Evolutionary conservation across 305 asterid genomes (phyloP).

Genomic region (Solanum hybrid): DNA sequence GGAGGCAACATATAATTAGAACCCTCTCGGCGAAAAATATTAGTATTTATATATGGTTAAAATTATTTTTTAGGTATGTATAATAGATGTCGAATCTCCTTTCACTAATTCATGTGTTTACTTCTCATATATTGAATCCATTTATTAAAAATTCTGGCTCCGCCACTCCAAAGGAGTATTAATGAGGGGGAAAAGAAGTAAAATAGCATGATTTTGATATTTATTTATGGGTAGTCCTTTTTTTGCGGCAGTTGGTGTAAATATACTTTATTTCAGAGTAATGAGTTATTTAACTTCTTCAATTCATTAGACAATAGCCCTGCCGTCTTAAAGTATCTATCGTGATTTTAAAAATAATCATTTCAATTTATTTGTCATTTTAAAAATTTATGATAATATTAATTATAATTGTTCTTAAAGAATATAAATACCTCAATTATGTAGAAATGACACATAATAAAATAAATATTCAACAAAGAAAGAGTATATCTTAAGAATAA

Average conservation of each 20-base stretch:
- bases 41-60: too few relatives aligned
- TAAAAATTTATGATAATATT: background rate
- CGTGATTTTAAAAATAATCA: background rate
- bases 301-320: background rate
- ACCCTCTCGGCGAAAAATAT: too few relatives aligned
- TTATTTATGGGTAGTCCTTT: background rate
- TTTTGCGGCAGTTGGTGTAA: background rate
- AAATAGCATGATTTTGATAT: background rate
- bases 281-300: background rate
- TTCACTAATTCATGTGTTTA: too few relatives aligned
- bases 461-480: background rate
- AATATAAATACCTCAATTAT: background rate
- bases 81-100: too few relatives aligned
- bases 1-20: too few relatives aligned
- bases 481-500: background rate
- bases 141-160: too few relatives aligned
- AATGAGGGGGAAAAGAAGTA: background rate
- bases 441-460: background rate
- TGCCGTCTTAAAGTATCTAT: background rate
- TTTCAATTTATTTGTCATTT: background rate
- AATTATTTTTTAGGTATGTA: too few relatives aligned
- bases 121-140: too few relatives aligned
- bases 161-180: background rate
- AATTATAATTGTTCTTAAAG: background rate
- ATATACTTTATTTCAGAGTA: background rate